Evolutionary conservation across 108 stramenopile species (phyloP).

Genomic region (Cylindrotheca closterium): DNA sequence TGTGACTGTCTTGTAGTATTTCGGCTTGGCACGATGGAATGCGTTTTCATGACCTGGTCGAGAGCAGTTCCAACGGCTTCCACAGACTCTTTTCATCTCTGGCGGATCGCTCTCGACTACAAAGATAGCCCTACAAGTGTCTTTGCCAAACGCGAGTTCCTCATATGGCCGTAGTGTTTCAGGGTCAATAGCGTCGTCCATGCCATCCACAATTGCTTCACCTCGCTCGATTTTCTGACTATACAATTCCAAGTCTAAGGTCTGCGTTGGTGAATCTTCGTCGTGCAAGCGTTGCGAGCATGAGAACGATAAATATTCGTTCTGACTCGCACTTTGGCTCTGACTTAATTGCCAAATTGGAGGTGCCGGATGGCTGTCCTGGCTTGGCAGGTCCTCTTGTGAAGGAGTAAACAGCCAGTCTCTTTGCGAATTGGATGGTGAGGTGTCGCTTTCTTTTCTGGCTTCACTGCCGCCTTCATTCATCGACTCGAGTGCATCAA

Average conservation of each 20-base stretch:
- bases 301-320: slow-evolving; percentile 17
- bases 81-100: slow-evolving; percentile 24
- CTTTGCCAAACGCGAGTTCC: slow-evolving; percentile 34
- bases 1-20: slow-evolving; percentile 35
- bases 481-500: slow-evolving; percentile 3
- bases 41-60: slow-evolving; percentile 33
- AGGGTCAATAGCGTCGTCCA: slow-evolving; percentile 59
- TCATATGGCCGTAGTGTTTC: slow-evolving; percentile 53
- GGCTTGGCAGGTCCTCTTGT: background rate
- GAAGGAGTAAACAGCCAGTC: background rate
- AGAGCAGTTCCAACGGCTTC: slow-evolving; percentile 10
- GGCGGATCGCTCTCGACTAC: slow-evolving; percentile 23
- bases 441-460: background rate
- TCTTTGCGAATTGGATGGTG: background rate
- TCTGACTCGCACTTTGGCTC: no score
- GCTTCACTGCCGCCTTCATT: background rate
- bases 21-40: slow-evolving; percentile 33
- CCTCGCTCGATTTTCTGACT: slow-evolving; percentile 68
- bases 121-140: slow-evolving; percentile 26
- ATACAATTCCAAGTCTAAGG: slow-evolving; percentile 10
- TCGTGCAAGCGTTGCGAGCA: slow-evolving; percentile 32
- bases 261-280: background rate
- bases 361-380: no score
- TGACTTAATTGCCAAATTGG: no score
- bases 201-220: slow-evolving; percentile 34